A percentile compares a stretch with the other conserved stretches of the same genome.
These are phyloP conservation scores for Xylariales sp. DNA, from an alignment of 2,329 filamentous ascomycete species.

Conservation along the genomic window DNA sequence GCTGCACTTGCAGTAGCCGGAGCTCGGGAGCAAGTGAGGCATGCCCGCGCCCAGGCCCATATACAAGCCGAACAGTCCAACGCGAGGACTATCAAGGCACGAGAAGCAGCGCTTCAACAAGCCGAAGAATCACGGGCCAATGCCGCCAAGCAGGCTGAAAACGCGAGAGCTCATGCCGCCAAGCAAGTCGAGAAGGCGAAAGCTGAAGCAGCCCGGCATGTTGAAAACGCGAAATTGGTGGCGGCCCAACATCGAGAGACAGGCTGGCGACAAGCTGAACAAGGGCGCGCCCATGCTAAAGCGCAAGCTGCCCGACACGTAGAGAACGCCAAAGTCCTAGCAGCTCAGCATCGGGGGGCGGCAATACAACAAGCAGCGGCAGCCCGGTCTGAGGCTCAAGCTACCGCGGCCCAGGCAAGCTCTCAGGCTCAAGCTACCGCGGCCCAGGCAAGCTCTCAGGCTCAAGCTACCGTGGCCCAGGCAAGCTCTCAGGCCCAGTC, in stretches of 20 bases:
- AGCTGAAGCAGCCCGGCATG: neutral
- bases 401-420: neutral
- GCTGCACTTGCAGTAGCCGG: neutral
- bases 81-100: too few species aligned
- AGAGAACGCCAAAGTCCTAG: too few species aligned
- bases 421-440: constrained; percentile 3
- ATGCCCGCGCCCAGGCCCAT: neutral
- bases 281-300: too few species aligned
- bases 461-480: constrained; percentile 3
- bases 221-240: too few species aligned
- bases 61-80: neutral
- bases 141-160: neutral
- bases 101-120: too few species aligned
- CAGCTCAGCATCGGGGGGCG: too few species aligned
- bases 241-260: too few species aligned
- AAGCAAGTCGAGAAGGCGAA: neutral
- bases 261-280: neutral
- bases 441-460: neutral
- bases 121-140: neutral
- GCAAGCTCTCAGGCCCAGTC: neutral
- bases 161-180: neutral
- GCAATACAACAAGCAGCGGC: neutral
- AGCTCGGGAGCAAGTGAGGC: neutral
- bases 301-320: too few species aligned
- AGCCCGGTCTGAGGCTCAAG: neutral